Conservation (phyloP, 176 grass and related monocot species). For the Oryza longistaminata region DNA sequence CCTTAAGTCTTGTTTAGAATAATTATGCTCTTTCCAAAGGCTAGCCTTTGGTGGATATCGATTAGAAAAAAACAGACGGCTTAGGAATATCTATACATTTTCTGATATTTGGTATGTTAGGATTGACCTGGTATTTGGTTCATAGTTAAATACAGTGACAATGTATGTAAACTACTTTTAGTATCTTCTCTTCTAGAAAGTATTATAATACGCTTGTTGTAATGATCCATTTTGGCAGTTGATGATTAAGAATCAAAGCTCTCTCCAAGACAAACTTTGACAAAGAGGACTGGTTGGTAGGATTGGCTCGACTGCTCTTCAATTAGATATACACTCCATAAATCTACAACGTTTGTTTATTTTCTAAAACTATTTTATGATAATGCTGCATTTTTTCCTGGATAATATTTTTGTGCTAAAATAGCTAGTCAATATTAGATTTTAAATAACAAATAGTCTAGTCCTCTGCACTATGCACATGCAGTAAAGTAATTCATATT, state of each 20-base stretch:
- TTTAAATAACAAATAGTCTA: background rate
- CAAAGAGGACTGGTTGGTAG: background rate
- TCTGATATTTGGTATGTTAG: background rate
- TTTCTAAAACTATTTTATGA: background rate
- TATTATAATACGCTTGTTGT: background rate
- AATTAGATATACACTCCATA: background rate
- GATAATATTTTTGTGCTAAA: background rate
- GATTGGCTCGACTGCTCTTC: background rate
- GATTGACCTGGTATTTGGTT: background rate
- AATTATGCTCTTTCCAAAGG: background rate
- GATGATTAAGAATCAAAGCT: background rate
- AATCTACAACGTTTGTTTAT: background rate
- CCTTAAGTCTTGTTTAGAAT: background rate
- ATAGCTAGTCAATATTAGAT: no score
- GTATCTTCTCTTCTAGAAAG: conserved; percentile 3
- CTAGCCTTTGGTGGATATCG: background rate
- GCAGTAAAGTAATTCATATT: background rate
- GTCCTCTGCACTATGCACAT: background rate
- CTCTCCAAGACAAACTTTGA: background rate
- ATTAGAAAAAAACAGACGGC: background rate
- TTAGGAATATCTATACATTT: background rate
- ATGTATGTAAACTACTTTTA: background rate
- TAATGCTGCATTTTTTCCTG: background rate
- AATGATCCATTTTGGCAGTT: background rate
- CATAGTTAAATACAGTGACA: background rate